A percentile compares a stretch with the other conserved stretches of the same genome.
Conservation (phyloP, 140 eudicot genomes). For the Bidens hawaiensis region DNA sequence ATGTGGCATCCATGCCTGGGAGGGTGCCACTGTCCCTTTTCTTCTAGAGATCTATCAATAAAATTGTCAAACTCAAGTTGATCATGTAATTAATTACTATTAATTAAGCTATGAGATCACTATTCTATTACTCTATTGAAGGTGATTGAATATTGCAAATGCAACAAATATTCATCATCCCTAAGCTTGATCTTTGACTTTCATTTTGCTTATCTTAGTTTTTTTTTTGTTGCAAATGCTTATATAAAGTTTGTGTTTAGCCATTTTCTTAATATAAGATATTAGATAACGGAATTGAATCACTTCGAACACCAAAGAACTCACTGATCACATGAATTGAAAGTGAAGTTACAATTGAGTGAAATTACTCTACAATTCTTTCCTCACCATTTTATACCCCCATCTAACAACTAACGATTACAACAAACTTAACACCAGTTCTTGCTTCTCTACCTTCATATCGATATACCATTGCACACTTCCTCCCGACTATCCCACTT, state of each 20-base stretch:
- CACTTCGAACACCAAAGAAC: too few species aligned
- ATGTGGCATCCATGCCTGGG: constrained; percentile 10
- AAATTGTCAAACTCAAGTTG: not conserved
- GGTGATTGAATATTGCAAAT: not conserved
- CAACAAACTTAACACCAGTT: too few species aligned
- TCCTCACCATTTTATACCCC: too few species aligned
- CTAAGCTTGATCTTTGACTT: not conserved
- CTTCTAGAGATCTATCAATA: not conserved
- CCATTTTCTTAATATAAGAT: too few species aligned
- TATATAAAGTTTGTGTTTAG: not conserved
- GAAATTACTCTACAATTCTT: too few species aligned
- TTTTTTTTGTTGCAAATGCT: not conserved
- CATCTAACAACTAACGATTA: too few species aligned
- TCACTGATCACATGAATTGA: too few species aligned
- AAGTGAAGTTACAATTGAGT: too few species aligned
- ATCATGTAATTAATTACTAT: not conserved
- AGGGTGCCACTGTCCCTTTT: not conserved
- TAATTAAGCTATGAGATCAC: not conserved
- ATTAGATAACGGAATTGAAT: too few species aligned
- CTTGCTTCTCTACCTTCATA: too few species aligned
- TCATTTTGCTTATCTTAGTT: not conserved
- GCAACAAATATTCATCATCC: not conserved
- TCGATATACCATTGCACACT: too few species aligned
- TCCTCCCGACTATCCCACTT: too few species aligned
- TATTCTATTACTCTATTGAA: not conserved